Conservation (phyloP, 2,329 filamentous ascomycete species). For the Aspergillus ibericus region DNA sequence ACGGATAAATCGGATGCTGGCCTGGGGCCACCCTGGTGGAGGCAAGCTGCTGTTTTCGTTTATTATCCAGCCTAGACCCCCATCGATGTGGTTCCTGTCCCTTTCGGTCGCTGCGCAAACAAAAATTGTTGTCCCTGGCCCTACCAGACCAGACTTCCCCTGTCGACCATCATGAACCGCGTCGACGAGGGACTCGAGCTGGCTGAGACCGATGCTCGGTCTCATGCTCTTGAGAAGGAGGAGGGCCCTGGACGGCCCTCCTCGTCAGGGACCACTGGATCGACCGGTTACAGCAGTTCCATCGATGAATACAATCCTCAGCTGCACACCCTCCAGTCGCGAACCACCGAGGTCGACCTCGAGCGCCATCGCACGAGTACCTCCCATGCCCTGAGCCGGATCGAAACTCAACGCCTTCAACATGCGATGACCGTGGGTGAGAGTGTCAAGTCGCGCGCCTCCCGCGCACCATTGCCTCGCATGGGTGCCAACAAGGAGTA, state of each 20-base stretch:
- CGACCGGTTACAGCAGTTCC: slow-evolving; percentile 27
- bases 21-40: not conserved
- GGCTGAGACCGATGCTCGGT: slow-evolving; percentile 2
- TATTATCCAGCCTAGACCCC: not conserved
- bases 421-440: slow-evolving; percentile 42
- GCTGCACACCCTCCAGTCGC: slow-evolving; percentile 30
- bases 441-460: slow-evolving; percentile 26
- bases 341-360: slow-evolving; percentile 32
- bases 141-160: not conserved
- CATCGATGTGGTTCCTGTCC: not conserved
- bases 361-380: slow-evolving; percentile 27
- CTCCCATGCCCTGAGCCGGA: slow-evolving; percentile 30
- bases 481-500: slow-evolving; percentile 49
- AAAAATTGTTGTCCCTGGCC: not conserved
- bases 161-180: not conserved
- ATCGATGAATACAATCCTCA: slow-evolving; percentile 28
- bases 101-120: not conserved
- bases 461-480: slow-evolving; percentile 23
- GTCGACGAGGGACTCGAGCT: slow-evolving; percentile 4
- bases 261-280: slow-evolving; percentile 8
- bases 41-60: not conserved
- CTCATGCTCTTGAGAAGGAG: not conserved
- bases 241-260: not conserved
- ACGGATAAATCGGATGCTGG: slow-evolving; percentile 6
- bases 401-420: slow-evolving; percentile 34